phyloP scores from a whole-genome alignment of 78 protist species.

The Carpediemonas membranifera region DNA sequence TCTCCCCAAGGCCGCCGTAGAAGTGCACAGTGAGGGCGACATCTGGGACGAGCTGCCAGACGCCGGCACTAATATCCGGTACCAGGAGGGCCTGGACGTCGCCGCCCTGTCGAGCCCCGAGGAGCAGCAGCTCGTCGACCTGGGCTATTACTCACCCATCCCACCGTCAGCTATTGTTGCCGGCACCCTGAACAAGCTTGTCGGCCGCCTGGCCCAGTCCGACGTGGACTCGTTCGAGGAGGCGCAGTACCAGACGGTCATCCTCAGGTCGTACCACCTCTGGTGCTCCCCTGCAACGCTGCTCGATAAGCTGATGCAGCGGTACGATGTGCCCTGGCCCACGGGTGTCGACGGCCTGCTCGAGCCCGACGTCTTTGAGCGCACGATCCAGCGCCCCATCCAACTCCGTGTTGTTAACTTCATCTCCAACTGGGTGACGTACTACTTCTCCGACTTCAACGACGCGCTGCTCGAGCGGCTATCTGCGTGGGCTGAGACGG shows the following conservation, averaged over 20 bases:
- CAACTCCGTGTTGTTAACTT: conserved; percentile 5
- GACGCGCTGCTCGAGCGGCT: neutral
- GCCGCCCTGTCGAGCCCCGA: too few relatives aligned
- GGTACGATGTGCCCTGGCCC: neutral
- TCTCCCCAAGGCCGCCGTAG: too few relatives aligned
- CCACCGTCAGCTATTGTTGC: too few relatives aligned
- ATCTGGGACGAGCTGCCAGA: conserved; percentile 7
- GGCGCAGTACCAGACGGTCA: neutral
- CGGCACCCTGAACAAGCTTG: conserved; percentile 3
- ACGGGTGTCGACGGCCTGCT: too few relatives aligned
- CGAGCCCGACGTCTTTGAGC: neutral
- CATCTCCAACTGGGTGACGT: neutral
- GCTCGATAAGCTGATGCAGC: neutral
- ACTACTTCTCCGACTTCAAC: neutral
- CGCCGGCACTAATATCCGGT: neutral
- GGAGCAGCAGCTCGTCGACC: too few relatives aligned
- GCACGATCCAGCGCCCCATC: neutral
- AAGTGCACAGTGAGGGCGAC: too few relatives aligned
- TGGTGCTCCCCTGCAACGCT: neutral
- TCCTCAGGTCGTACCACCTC: neutral
- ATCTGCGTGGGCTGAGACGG: too few relatives aligned
- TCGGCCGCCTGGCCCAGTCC: neutral
- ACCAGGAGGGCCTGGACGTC: too few relatives aligned
- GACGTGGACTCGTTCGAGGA: too few relatives aligned
- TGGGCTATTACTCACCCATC: neutral